Conservation (phyloP, 176 grass and related monocot species). For the Aegilops bicornis region DNA sequence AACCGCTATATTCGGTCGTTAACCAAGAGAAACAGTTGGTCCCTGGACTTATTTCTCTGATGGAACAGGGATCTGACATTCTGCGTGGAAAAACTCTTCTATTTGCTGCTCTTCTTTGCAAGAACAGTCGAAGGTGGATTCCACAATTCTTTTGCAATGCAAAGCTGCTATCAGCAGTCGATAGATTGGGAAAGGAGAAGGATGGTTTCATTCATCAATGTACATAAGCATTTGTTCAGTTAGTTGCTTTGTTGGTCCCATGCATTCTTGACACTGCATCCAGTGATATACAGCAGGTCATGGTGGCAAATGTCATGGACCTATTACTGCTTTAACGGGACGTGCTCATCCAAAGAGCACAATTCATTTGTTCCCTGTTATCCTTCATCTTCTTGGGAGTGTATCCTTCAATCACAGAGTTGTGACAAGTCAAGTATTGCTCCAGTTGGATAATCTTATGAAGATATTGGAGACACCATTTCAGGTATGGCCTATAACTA, state of each 20-base stretch:
- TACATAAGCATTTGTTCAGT: conserved; percentile 69
- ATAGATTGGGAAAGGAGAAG: conserved; percentile 86
- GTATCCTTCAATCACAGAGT: conserved; percentile 78
- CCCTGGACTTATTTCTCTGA: conserved; percentile 62
- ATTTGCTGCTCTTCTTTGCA: conserved; percentile 88
- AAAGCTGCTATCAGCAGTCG: conserved; percentile 82
- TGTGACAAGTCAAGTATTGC: conserved; percentile 70
- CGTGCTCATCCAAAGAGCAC: conserved; percentile 74
- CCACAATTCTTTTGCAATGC: conserved; percentile 81
- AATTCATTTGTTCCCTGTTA: conserved; percentile 83
- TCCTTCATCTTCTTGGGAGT: conserved; percentile 96
- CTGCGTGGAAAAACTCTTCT: conserved; percentile 84
- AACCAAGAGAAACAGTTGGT: conserved; percentile 76
- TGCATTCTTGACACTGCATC: conserved; percentile 77
- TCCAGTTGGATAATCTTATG: conserved; percentile 81
- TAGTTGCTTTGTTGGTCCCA: conserved; percentile 65
- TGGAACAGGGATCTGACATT: conserved; percentile 81
- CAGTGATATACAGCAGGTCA: conserved; percentile 82
- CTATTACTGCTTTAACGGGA: conserved; percentile 55
- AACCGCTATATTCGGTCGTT: conserved; percentile 65
- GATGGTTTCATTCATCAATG: conserved; percentile 83
- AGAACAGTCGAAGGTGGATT: conserved; percentile 87
- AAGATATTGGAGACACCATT: conserved; percentile 89
- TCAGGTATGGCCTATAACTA: conserved; percentile 50
- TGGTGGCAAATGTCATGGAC: conserved; percentile 84